Evolutionary conservation across 148 eudicot species (phyloP), one percentile per base, ranked within the genome.

Genomic region (Camellia granthamiana): DNA sequence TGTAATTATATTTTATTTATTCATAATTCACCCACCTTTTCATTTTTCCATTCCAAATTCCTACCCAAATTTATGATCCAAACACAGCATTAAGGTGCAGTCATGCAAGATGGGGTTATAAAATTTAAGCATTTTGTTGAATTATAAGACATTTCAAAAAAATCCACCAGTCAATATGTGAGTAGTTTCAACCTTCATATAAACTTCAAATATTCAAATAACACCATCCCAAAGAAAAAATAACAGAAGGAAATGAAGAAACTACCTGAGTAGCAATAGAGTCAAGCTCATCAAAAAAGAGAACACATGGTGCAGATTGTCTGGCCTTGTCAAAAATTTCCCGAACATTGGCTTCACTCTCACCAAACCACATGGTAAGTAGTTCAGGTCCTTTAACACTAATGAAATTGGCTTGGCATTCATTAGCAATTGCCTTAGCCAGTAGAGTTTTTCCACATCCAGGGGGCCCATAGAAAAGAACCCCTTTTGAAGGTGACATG

Each of bases 301-400:
- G 81, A 51, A 89, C 91, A 82, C 90, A 85, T 1, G 90, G 90
- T 41, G 91, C 90, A 42, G 90, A 87, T 47, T 79, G 83, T 16
- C 91, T 81, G 59, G 91, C 91, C 80, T 89, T 89, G 85, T 89
- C 91, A 75, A 89, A 89, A 14, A 87, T 87, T 62, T 87, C 90
- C 0, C 88, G 76, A 46, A 89, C 91, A 85, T 89, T 89, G 52
- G 89, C 91, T 76, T 89, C 91, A 75, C 89, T 87, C 81, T 89
- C 91, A 63, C 89, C 91, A 73, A 89, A 87, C 91, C 89, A 89
- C 91, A 89, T 89, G 10, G 91, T 88, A 19, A 88, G 85, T 82
- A 88, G 72, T 74, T 88, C 90, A 9, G 90, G 88, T 59, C 90
- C 88, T 71, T 88, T 88, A 10, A 88, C 69, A 69, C 90, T 88